Evolutionary conservation across 352 stramenopile genomes (phyloP).

Genomic region (Pythium dissotocum): DNA sequence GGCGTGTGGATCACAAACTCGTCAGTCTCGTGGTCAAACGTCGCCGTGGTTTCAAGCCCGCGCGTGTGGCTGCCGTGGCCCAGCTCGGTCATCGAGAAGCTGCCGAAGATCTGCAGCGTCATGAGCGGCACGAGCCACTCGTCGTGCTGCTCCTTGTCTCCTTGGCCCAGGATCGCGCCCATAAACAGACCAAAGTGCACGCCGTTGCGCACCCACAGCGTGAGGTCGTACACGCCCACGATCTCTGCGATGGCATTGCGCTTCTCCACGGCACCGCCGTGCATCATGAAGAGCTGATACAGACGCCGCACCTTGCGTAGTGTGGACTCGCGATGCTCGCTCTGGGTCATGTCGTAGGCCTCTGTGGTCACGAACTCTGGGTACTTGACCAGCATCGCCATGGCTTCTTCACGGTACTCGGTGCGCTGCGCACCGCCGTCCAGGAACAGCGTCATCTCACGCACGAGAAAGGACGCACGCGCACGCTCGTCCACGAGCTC

Average conservation of each 20-base stretch:
- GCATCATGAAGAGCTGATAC: constrained; percentile 63
- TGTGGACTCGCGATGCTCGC: constrained; percentile 48
- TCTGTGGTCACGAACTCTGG: constrained; percentile 45
- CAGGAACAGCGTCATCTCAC: constrained; percentile 60
- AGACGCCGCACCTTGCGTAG: constrained; percentile 54
- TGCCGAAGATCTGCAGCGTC: constrained; percentile 82
- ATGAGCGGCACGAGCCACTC: constrained; percentile 75
- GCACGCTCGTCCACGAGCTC: constrained; percentile 56
- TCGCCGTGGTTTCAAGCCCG: constrained; percentile 95
- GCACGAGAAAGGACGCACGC: constrained; percentile 49
- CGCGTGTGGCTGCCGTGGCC: constrained; percentile 87
- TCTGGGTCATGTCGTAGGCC: constrained; percentile 55
- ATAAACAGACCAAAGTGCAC: constrained; percentile 88
- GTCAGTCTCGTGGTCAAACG: constrained; percentile 85
- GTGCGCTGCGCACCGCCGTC: constrained; percentile 52
- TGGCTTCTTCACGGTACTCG: constrained; percentile 47
- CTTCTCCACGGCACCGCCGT: constrained; percentile 51
- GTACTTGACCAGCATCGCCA: constrained; percentile 48
- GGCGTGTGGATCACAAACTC: constrained; percentile 96
- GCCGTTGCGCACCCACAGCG: constrained; percentile 69
- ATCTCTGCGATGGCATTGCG: constrained; percentile 65
- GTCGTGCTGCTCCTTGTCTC: constrained; percentile 78
- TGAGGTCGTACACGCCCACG: constrained; percentile 66
- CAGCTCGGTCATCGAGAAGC: constrained; percentile 92
- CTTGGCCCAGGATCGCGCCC: constrained; percentile 70